Evolutionary conservation across 1,284 basidiomycete species (phyloP), one percentile per base, ranked within the genome.

Genomic region (Malassezia restricta): DNA sequence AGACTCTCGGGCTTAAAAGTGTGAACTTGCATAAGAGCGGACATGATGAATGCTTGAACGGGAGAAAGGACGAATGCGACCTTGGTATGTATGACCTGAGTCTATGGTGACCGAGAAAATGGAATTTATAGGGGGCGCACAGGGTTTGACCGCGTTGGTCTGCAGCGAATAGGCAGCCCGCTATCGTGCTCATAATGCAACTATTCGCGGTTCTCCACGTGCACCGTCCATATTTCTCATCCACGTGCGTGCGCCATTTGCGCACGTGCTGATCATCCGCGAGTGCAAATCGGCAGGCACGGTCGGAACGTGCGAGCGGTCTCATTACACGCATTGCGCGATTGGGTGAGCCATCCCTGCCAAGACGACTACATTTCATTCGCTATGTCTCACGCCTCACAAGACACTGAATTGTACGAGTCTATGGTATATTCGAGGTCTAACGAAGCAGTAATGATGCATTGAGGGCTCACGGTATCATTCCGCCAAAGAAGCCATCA

Each of bases 341-440:
- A 24, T 24, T 24, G 20, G 20, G 20, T 24, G 20, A 24, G 20
- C 20, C 20, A 24, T 24, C 4, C 2, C 4, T 24, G 20, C 20
- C 20, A 24, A 24, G 20, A 24, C 20, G 20, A 24, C 20, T 15
- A 35, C 33, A 35, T 35, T 15, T 12, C 15, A 35, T 35, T 35
- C 33, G 11, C 33, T 12, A 35, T 35, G 15, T 24, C 20, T 24
- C 20, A 15, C 33, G 33, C 11, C 11, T 35, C 33, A 12, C 33
- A 70, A 50, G 66, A 70, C 42, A 70, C 67, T 12, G 66, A 70
- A 49, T 70, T 70, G 61, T 63, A 40, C 20, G 61, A 47, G 27
- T n/a, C 35, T 9, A 29, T 14, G 24, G 20, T 24, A 24, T 24
- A 24, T 24, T 24, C 20, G 20, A 24, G 4, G 20, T 24, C 46